Evolutionary conservation across 2,329 filamentous ascomycete species (phyloP), one percentile per base, ranked within the genome.

Genomic region (Alternaria ventricosa): DNA sequence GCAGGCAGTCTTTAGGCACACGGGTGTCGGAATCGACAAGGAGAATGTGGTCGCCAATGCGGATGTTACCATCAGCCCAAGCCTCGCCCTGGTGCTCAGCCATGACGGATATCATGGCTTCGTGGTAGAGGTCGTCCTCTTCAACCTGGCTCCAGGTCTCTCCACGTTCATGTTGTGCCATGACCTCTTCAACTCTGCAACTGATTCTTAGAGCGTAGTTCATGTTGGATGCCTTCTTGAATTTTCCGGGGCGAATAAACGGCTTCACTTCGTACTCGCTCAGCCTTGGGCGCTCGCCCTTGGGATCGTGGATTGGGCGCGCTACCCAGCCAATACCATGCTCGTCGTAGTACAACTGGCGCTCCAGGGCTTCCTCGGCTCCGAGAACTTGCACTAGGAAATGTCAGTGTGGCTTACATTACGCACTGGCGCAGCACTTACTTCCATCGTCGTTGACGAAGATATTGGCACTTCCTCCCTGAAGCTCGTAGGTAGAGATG

Each of bases 21-120:
- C 76, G 75, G 12, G 71, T 74, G 30, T 76, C 74, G 3, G 74
- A 75, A 45, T 79, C 76, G n/a, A 78, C 91, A 63, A 94, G 82
- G 30, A 92, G 83, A 63, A 94, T 92, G 79, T 94, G 94, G 80
- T 96, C 93, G 60, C 93, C 93, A 22, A 96, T 84, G 55, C 93
- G 92, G 70, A 97, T 90, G 79, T 96, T 94, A 65, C 93, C 93
- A 75, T 93, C 92, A 18, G 92, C 92, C 91, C 90, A 79, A 9
- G 71, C 92, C 27, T 91, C 91, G 27, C 90, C 87, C 18, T 89
- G 88, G 60, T 92, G 77, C 47, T 80, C 87, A 50, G 89, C 86
- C 41, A 94, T 84, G 18, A 90, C 87, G 63, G 90, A 86, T 69
- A 88, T 86, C 45, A 94, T 60, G 13, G 68, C 68, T 3, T 64